A percentile compares a stretch with the other conserved stretches of the same genome.
Conservation (phyloP, 1,284 basidiomycete species). For the Sphaerobolus stellatus region DNA sequence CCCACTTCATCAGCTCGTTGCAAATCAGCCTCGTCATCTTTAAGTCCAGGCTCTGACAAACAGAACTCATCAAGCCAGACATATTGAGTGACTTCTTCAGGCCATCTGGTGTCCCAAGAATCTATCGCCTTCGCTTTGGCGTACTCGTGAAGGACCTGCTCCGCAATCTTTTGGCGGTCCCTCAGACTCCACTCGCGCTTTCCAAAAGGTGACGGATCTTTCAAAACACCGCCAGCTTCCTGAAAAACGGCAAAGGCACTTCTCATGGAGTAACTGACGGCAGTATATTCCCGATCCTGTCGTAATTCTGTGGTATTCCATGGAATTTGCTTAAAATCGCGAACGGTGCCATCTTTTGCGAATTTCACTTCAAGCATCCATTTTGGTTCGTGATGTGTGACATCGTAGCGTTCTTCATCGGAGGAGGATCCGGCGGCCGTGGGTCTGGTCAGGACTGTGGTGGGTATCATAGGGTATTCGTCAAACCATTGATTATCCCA, state of each 20-base stretch:
- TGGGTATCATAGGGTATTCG: too few species aligned
- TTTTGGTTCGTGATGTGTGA: too few species aligned
- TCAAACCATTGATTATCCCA: too few species aligned
- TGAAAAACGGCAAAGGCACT: background rate
- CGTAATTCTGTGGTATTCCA: background rate
- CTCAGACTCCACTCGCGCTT: background rate
- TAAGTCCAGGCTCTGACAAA: too few species aligned
- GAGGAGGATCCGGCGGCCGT: too few species aligned
- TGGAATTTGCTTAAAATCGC: background rate
- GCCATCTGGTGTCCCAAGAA: too few species aligned
- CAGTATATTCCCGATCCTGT: background rate
- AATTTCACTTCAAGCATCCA: background rate
- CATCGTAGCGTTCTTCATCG: too few species aligned
- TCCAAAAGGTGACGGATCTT: background rate
- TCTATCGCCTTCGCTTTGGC: background rate
- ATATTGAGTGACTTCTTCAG: slow-evolving; percentile 12
- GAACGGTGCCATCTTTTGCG: background rate
- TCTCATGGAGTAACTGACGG: background rate
- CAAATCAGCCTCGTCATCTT: background rate
- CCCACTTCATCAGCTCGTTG: slow-evolving; percentile 20
- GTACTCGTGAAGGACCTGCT: background rate
- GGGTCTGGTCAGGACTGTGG: too few species aligned
- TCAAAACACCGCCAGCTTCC: background rate
- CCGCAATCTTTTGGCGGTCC: background rate
- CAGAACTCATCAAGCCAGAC: slow-evolving; percentile 29